These are phyloP conservation scores for Ogataea pilisensis DNA, from an alignment of 805 yeast genomes.

Conservation along the genomic window DNA sequence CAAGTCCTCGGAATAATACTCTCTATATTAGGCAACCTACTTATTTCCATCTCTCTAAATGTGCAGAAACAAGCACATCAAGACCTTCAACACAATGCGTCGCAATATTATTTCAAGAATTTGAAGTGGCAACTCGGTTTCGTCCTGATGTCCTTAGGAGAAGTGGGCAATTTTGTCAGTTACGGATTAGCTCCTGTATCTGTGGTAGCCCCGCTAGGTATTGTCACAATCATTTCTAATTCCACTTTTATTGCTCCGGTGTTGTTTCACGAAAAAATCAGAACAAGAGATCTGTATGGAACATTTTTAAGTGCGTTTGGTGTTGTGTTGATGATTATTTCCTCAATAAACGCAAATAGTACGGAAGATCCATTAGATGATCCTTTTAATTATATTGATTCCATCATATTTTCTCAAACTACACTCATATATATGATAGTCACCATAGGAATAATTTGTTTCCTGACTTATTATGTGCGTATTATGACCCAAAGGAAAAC, in stretches of 20 bases:
- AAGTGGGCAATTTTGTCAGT: constrained; percentile 43
- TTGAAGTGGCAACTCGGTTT: constrained; percentile 40
- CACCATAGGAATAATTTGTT: constrained; percentile 15
- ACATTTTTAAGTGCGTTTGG: constrained; percentile 39
- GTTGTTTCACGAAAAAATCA: constrained; percentile 37
- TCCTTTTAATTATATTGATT: constrained; percentile 27
- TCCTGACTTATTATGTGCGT: constrained; percentile 12
- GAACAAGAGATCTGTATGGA: constrained; percentile 34
- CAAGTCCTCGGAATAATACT: constrained; percentile 22
- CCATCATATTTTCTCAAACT: constrained; percentile 23
- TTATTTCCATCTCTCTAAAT: constrained; percentile 26
- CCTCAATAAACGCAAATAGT: constrained; percentile 26
- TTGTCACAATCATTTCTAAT: constrained; percentile 44
- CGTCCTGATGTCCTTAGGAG: constrained; percentile 40
- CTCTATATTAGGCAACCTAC: constrained; percentile 24
- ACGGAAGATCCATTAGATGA: constrained; percentile 13
- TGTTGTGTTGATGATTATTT: constrained; percentile 37
- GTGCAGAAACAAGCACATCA: constrained; percentile 28
- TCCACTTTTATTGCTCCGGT: constrained; percentile 44
- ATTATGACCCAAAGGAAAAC: constrained; percentile 2
- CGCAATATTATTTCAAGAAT: constrained; percentile 13
- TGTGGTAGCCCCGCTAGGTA: constrained; percentile 47
- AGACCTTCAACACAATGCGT: constrained; percentile 4
- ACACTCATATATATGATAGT: constrained; percentile 26
- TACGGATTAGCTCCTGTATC: constrained; percentile 47